A percentile compares a stretch with the other conserved stretches of the same genome.
phyloP scores from a whole-genome alignment of 2,329 filamentous ascomycete species.

The Aspergillus cejpii region DNA sequence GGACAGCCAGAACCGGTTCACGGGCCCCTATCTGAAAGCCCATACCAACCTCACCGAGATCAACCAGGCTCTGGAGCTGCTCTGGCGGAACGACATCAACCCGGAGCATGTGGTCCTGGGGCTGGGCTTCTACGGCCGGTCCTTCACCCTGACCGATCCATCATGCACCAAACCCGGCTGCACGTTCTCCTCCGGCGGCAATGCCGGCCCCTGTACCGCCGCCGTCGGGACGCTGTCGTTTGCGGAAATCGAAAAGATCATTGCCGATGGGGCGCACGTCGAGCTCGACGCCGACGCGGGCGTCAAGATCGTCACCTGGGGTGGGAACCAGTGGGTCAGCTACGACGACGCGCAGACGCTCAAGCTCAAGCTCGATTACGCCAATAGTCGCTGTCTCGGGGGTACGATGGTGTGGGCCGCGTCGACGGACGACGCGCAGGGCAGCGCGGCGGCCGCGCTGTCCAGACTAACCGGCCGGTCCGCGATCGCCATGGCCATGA shows the following conservation, averaged over 20 bases:
- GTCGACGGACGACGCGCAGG: not conserved
- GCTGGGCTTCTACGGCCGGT: slow-evolving; percentile 24
- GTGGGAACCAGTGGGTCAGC: slow-evolving; percentile 25
- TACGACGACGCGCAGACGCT: slow-evolving; percentile 34
- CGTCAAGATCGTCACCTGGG: slow-evolving; percentile 22
- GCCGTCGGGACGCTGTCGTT: slow-evolving; percentile 26
- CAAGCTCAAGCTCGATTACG: slow-evolving; percentile 29
- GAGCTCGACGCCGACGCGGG: slow-evolving; percentile 22
- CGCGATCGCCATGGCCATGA: not conserved
- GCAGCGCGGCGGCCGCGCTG: not conserved
- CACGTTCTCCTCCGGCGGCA: slow-evolving; percentile 21
- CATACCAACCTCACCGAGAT: slow-evolving; percentile 35
- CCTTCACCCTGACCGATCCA: slow-evolving; percentile 13
- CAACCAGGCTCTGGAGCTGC: slow-evolving; percentile 19
- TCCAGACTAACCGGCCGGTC: not conserved
- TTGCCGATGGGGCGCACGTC: slow-evolving; percentile 10
- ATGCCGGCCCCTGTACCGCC: slow-evolving; percentile 25
- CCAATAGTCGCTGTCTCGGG: slow-evolving; percentile 27
- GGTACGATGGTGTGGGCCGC: slow-evolving; percentile 21
- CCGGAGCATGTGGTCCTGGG: slow-evolving; percentile 26
- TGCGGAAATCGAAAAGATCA: slow-evolving; percentile 31
- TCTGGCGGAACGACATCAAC: slow-evolving; percentile 25
- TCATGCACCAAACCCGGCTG: slow-evolving; percentile 27
- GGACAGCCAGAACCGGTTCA: slow-evolving; percentile 17
- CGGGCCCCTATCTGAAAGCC: slow-evolving; percentile 17